A percentile compares a stretch with the other conserved stretches of the same genome.
These are phyloP conservation scores for Diversispora epigaea DNA, from an alignment of 192 early-diverging fungal genomes.

Conservation along the genomic window DNA sequence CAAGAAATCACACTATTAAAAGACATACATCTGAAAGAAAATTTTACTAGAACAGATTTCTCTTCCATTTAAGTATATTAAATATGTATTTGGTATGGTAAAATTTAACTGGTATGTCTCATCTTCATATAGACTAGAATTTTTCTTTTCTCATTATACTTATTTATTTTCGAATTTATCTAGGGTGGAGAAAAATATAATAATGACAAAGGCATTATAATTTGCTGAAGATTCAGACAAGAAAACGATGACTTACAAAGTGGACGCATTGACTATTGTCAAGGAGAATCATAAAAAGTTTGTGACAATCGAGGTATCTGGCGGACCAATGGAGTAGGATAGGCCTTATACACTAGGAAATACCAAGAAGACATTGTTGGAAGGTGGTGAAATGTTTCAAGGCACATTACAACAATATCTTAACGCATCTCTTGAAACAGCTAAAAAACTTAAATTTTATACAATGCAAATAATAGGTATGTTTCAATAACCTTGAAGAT, in stretches of 20 bases:
- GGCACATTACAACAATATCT: conserved; percentile 18
- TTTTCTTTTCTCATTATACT: conserved; percentile 9
- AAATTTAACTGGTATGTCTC: conserved; percentile 22
- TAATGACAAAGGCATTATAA: conserved; percentile 15
- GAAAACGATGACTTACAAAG: no score
- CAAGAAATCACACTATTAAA: no score
- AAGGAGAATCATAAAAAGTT: conserved; percentile 15
- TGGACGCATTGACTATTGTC: conserved; percentile 14
- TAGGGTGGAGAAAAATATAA: conserved; percentile 19
- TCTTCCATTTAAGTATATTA: conserved; percentile 23
- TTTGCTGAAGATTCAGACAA: no score
- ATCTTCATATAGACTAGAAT: neutral
- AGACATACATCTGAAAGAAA: conserved; percentile 28
- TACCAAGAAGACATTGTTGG: conserved; percentile 7
- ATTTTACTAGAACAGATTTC: conserved; percentile 17
- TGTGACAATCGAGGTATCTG: conserved; percentile 17
- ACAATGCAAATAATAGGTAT: conserved; percentile 29
- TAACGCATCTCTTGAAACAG: conserved; percentile 7
- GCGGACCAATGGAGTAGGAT: conserved; percentile 6
- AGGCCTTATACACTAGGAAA: neutral
- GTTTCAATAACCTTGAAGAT: neutral
- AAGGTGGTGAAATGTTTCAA: conserved; percentile 15
- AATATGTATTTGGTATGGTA: conserved; percentile 23
- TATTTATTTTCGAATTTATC: conserved; percentile 22
- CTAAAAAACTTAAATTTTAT: conserved; percentile 17